Evolutionary conservation across 2,329 filamentous ascomycete species (phyloP), one percentile per base, ranked within the genome.

Genomic region (Cryphonectria japonica): DNA sequence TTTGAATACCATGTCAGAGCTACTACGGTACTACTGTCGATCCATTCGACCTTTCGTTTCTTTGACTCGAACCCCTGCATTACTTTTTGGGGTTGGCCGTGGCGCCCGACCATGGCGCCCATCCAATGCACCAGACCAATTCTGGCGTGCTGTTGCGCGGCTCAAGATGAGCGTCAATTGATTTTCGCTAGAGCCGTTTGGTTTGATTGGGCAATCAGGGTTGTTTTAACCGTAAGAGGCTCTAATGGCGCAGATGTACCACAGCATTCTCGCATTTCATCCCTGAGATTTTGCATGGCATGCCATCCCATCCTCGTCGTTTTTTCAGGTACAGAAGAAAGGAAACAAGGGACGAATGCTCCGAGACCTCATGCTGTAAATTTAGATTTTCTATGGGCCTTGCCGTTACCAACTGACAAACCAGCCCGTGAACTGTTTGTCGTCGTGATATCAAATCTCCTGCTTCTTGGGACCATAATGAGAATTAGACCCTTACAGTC

Each of bases 11-110:
- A 34, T 34, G 6, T 34, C 7, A 9, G 19, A 37, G 37, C 61
- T 64, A 64, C n/a, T 39, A 46, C n/a, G 39, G 46, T 50, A n/a
- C 46, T 50, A 50, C 46, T 50, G 22, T 50, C 22, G 22, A 50
- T 50, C 46, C 46, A 50, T 19, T 22, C 46, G 46, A 50, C 46
- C 46, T 50, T 29, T 16, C 34, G 34, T 34, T 34, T 34, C 34
- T 34, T 63, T 63, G 63, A 50, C 29, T 66, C 29, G 43, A 22
- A n/a, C 43, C 63, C 63, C 63, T 66, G 63, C 63, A 66, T 66
- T 52, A 19, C 13, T 19, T 61, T 61, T 39, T 39, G 59, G 34
- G 32, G 39, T 61, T 61, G 7, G 57, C 34, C 34, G 59, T 61
- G 59, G 59, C 59, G 59, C 59, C 34, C 22, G 22, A 34, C 19